A percentile compares a stretch with the other conserved stretches of the same genome.
Conservation (phyloP, 176 grass and related monocot genomes). For the Chrysopogon serrulatus region DNA sequence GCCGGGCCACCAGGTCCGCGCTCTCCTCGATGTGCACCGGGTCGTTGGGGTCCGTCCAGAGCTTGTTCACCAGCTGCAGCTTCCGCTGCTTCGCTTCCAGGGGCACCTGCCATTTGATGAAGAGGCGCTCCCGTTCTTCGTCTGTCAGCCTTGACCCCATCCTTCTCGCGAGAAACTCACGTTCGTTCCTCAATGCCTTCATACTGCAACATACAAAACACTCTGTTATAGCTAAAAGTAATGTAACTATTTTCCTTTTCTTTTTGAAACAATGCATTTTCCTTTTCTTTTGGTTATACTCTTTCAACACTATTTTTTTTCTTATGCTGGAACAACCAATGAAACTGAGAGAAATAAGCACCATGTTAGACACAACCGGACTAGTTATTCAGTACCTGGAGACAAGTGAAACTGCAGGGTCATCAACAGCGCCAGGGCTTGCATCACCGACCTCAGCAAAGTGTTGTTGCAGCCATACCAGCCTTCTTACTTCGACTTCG, state of each 20-base stretch:
- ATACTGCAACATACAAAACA: constrained; percentile 44
- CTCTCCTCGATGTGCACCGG: constrained; percentile 58
- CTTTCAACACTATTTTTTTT: neutral
- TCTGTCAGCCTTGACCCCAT: constrained; percentile 74
- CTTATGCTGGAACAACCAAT: neutral
- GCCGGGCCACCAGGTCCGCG: constrained; percentile 76
- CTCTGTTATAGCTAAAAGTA: too few relatives aligned
- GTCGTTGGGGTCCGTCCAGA: constrained; percentile 76
- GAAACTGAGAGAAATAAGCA: neutral
- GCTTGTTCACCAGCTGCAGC: constrained; percentile 79
- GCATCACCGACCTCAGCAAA: constrained; percentile 67
- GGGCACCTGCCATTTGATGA: constrained; percentile 76
- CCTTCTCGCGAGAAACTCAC: constrained; percentile 77
- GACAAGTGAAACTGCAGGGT: constrained; percentile 53
- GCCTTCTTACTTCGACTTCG: constrained; percentile 78
- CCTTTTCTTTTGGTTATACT: neutral
- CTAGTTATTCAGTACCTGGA: constrained; percentile 46
- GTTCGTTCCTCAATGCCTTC: constrained; percentile 69
- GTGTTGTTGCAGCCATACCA: constrained; percentile 88
- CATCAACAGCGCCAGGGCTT: constrained; percentile 69
- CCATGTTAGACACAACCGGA: neutral
- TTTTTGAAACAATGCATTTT: too few relatives aligned
- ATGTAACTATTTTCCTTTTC: too few relatives aligned
- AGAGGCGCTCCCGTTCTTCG: constrained; percentile 65
- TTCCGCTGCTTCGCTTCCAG: constrained; percentile 85